Evolutionary conservation across 352 stramenopile species (phyloP), one percentile per base, ranked within the genome.

Genomic region (Globisporangium lucens): DNA sequence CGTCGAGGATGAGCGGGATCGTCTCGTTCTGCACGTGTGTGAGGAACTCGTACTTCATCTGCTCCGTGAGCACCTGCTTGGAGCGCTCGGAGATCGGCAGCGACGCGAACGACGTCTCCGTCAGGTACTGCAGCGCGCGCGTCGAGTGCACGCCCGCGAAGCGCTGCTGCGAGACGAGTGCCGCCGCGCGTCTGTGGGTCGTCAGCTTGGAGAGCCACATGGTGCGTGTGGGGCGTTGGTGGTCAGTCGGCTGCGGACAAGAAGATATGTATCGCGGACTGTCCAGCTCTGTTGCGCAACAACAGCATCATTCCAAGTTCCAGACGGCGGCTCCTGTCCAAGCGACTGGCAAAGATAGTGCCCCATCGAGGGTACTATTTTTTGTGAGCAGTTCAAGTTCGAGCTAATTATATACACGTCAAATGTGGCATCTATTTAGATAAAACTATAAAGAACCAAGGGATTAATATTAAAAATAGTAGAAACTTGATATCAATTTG

Each of bases 21-120:
- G 93, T 93, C 60, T 90, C 78, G 56, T 87, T 85, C 76, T 98
- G 94, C 33, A 98, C 86, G 67, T 94, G 78, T 7, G 94, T 98
- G 71, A 98, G 93, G 29, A 75, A 77, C 69, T 94, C 78, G 63
- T 96, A 97, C 56, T 89, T 80, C 63, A 98, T 82, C 33, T 93
- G 80, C 65, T 97, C 79, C 9, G 89, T 72, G 43, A 96, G 88
- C 13, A 89, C 89, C 24, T 77, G 73, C 63, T 88, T 85, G 41
- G 74, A 89, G 67, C 80, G 68, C 63, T 67, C 66, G 6, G 80
- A 90, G 66, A 94, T 87, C 59, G 77, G 63, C 9, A 89, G 70
- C 61, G 79, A 82, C 52, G 72, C 65, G 60, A 89, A 88, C 38
- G 79, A 64, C 24, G 86, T 76, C 64, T 88, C 70, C 57, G 79